Evolutionary conservation across 164 flowering plant species (phyloP).

Genomic region (Magnolia sinica): DNA sequence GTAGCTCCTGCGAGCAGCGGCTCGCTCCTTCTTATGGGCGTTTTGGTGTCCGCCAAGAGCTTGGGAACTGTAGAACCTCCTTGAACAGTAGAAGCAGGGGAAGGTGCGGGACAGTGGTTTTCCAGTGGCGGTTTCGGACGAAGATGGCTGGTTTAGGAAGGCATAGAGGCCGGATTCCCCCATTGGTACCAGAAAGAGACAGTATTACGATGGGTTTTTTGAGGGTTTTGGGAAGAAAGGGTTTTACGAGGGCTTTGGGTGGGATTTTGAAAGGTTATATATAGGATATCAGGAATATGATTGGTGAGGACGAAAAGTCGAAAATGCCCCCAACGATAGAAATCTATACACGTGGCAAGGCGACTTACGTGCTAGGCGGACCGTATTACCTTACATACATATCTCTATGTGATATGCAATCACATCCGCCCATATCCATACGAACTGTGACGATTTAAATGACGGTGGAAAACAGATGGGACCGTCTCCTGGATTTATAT

Average conservation of each 20-base stretch:
- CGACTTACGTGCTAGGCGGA: not conserved
- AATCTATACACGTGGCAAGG: not conserved
- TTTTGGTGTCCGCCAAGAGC: constrained; percentile 82
- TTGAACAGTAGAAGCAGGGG: constrained; percentile 52
- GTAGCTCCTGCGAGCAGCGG: constrained; percentile 40
- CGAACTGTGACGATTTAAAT: too few species aligned
- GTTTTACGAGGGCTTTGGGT: not conserved
- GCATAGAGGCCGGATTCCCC: constrained; percentile 34
- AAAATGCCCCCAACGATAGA: not conserved
- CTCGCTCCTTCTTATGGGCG: constrained; percentile 70
- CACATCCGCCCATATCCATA: too few species aligned
- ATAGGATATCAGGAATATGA: not conserved
- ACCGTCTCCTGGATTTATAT: too few species aligned
- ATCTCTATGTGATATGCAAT: too few species aligned
- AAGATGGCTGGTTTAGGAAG: constrained; percentile 25
- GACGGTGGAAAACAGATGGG: too few species aligned
- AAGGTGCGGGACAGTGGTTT: constrained; percentile 23
- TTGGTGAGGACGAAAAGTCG: not conserved
- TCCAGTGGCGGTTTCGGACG: constrained; percentile 4
- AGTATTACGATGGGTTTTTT: constrained; percentile 10
- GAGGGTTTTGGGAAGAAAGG: not conserved
- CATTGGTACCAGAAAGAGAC: constrained; percentile 25
- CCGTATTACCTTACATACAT: too few species aligned
- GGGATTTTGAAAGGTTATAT: not conserved
- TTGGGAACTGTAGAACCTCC: constrained; percentile 61